Conservation (phyloP, 805 yeast species). For the Starmera dryadoides region DNA sequence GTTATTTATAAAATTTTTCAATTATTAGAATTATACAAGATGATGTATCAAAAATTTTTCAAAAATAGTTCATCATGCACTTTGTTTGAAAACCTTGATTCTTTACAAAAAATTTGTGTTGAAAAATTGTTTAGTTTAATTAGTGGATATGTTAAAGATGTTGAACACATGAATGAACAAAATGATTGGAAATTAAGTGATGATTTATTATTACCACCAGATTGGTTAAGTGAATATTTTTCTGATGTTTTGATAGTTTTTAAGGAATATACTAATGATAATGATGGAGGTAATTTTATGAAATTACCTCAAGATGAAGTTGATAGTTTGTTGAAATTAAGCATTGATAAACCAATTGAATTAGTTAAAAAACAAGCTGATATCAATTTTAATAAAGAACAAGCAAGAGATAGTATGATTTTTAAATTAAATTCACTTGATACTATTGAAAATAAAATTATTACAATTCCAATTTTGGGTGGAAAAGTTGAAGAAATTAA, state of each 20-base stretch:
- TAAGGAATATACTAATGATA: constrained; percentile 27
- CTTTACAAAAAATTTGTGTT: constrained; percentile 26
- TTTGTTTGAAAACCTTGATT: constrained; percentile 20
- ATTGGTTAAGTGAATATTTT: constrained; percentile 68
- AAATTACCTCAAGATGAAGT: constrained; percentile 30
- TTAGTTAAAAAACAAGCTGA: constrained; percentile 20
- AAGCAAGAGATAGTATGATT: constrained; percentile 24
- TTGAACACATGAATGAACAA: constrained; percentile 15
- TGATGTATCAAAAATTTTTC: constrained; percentile 46
- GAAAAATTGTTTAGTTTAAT: constrained; percentile 34
- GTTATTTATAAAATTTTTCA: constrained; percentile 52
- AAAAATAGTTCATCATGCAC: constrained; percentile 12
- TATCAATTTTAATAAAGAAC: constrained; percentile 19
- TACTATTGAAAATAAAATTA: constrained; percentile 44
- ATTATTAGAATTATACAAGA: constrained; percentile 57
- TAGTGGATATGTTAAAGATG: constrained; percentile 25
- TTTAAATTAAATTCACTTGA: constrained; percentile 56
- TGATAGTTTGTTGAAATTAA: constrained; percentile 28
- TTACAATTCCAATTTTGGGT: constrained; percentile 32
- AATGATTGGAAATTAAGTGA: constrained; percentile 26
- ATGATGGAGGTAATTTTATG: constrained; percentile 24
- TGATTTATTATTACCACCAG: constrained; percentile 71
- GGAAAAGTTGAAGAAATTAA: constrained; percentile 29
- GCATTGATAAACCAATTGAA: constrained; percentile 35
- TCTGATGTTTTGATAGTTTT: constrained; percentile 53